Base-by-base conservation (phyloP, 495 filamentous ascomycete genomes). In the Neurospora terricola region DNA sequence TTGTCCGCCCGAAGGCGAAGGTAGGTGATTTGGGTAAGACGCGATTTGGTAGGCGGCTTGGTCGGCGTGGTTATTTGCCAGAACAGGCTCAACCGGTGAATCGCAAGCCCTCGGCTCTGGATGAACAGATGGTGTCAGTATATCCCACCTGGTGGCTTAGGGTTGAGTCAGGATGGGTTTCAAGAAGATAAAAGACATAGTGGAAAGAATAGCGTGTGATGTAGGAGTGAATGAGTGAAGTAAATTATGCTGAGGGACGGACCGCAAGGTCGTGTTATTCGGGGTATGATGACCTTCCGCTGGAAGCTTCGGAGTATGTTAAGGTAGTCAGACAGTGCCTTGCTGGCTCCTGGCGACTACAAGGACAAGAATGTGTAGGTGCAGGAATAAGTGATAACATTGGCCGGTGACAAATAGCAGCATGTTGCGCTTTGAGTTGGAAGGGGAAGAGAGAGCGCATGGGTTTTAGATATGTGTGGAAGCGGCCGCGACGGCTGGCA, bases 41-140 rank as follows among this genome's bases (percentile, higher is more conserved):
- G 70, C 34, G 42, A 36, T 72, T 48, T 74, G 23, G 70, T 77
- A 77, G 62, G 72, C 43, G 69, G 71, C n/a, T 37, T 80, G 76
- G 14, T 73, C 75, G 43, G 54, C 54, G 70, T 75, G 74, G 45
- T 72, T 75, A 72, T 73, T 78, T 27, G 73, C 62, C 62, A 78
- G 68, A 48, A 70, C 43, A 34, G 75, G 45, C n/a, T 45, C 77
- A 62, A 34, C 66, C 23, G 77, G 59, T 62, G 71, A 70, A 45
- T 78, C 76, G 62, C 73, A 75, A 75, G 78, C 74, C 66, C 70
- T 48, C n/a, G 74, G 73, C 73, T 81, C 80, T 81, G 69, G n/a
- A 71, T 39, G 54, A 27, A 68, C 8, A 66, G 42, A 45, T 40
- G 14, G 30, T 5, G 76, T 80, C 43, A 78, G 75, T 78, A 75